Percentiles rank a stretch among this genome's conserved stretches.
These are phyloP conservation scores for Aspergillus persii DNA, from an alignment of 2,329 filamentous ascomycete genomes.

Conservation along the genomic window DNA sequence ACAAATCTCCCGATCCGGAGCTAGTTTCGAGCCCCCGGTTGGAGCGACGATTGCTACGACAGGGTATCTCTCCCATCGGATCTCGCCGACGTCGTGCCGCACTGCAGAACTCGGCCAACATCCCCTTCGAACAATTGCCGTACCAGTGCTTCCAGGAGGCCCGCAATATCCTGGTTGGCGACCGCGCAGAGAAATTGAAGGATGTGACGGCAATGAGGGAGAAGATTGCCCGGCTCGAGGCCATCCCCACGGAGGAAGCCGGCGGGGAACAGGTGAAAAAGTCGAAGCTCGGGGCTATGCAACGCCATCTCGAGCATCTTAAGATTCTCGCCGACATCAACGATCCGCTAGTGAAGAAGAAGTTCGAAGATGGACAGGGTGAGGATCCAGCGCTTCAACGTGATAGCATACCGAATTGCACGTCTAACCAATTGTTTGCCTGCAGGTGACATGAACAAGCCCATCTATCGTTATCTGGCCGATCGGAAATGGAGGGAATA, in stretches of 20 bases:
- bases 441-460: conserved; percentile 89
- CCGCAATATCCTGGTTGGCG: conserved; percentile 73
- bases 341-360: conserved; percentile 88
- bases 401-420: background rate
- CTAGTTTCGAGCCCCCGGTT: conserved; percentile 63
- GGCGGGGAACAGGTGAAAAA: conserved; percentile 67
- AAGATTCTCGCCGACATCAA: conserved; percentile 94
- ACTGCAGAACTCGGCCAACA: conserved; percentile 60
- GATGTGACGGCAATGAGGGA: conserved; percentile 66
- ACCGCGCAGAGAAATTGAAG: conserved; percentile 76
- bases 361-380: conserved; percentile 90
- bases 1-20: conserved; percentile 57
- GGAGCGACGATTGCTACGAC: conserved; percentile 66
- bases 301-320: conserved; percentile 68
- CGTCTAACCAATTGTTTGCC: conserved; percentile 20
- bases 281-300: conserved; percentile 66
- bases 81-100: conserved; percentile 80
- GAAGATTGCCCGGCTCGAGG: conserved; percentile 67
- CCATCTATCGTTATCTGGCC: conserved; percentile 89
- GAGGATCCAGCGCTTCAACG: background rate
- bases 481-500: conserved; percentile 84
- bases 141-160: conserved; percentile 99
- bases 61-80: conserved; percentile 71
- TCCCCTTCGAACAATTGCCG: conserved; percentile 90
- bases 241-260: conserved; percentile 55